Base-by-base conservation (phyloP, 345 rosid species). In the Linum trigynum region DNA sequence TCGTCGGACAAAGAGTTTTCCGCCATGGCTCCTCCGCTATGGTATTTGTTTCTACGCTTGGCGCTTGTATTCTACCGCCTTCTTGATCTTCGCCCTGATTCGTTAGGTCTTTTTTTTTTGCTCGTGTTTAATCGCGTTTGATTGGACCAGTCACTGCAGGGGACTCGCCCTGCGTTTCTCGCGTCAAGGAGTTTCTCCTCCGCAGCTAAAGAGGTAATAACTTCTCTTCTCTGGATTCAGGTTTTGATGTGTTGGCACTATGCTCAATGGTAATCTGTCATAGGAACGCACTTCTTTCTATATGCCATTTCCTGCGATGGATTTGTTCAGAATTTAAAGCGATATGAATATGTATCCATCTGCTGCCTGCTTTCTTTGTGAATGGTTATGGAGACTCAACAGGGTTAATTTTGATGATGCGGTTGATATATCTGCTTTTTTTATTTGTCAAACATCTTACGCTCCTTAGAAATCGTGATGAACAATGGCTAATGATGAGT, bases 131-230 rank as follows among this genome's bases (percentile, higher is more conserved):
- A 59, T 23, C 70, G 57, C 56, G 67, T 65, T 81, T 84, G 77
- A 67, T 62, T 68, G 1, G 67, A 69, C 42, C 74, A 77, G 77
- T 66, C 80, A 15, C 48, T 80, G 23, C 78, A 78, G 51, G 75
- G 78, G 71, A 72, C 84, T 71, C 95, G 83, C 1, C 83, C 85
- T 23, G 86, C 77, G 7, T 65, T 65, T 11, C 71, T 74, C 62
- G 75, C 81, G 17, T 76, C 74, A 55, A 84, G 92, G 74, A 78
- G 79, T 65, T 85, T 80, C 69, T 82, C 98, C 11, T 79, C 92
- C 67, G 85, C 82, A 3, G 75, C 80, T 0, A 91, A 87, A 79
- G 84, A 85, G 90, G 98, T 88, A 65, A 65, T 39, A 36, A 41
- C 10, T 38, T 48, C 0, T 40, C 45, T 32, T n/a, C 39, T 40